Conservation (phyloP, 345 rosid genomes). For the Acer yangbiense region DNA sequence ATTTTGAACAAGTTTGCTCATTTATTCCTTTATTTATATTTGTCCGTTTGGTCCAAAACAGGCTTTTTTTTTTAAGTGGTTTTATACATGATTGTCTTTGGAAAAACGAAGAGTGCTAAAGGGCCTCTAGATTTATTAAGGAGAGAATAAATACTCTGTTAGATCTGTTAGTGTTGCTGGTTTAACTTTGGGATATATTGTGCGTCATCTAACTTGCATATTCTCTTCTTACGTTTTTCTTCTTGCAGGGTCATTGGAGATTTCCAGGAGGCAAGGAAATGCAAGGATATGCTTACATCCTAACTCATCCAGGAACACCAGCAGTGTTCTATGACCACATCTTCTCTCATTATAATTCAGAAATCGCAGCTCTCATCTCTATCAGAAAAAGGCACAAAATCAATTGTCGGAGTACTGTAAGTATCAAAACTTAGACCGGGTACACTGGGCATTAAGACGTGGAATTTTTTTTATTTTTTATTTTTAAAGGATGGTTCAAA, state of each 20-base stretch:
- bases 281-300: constrained; percentile 96
- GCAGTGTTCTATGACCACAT: constrained; percentile 87
- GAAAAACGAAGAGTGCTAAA: neutral
- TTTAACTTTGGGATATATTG: neutral
- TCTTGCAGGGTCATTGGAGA: constrained; percentile 89
- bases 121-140: neutral
- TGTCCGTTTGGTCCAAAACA: neutral
- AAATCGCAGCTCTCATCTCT: constrained; percentile 71
- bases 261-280: constrained; percentile 93
- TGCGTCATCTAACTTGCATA: constrained; percentile 1
- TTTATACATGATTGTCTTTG: neutral
- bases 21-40: neutral
- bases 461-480: neutral
- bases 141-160: neutral
- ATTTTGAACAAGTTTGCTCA: neutral
- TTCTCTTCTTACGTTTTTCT: neutral
- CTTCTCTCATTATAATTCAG: constrained; percentile 66
- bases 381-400: constrained; percentile 70
- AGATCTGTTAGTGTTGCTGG: neutral
- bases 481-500: neutral
- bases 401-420: constrained; percentile 85
- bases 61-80: neutral
- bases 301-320: constrained; percentile 99
- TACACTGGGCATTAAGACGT: neutral
- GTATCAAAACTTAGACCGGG: constrained; percentile 18